Conservation (phyloP, 2,329 filamentous ascomycete species). For the Aspergillus pseudotamarii region DNA sequence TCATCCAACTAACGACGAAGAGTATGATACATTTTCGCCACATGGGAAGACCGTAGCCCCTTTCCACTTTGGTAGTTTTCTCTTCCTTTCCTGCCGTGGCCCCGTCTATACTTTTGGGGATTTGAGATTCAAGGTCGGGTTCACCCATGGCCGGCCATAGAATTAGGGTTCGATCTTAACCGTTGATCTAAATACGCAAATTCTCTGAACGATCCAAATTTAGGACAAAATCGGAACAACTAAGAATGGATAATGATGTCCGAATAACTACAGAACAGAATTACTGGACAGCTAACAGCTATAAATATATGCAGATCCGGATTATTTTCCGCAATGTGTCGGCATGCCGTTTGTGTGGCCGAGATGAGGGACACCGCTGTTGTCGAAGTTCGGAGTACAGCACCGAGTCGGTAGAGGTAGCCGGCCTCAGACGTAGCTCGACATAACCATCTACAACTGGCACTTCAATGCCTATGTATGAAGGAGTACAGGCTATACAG, state of each 20-base stretch:
- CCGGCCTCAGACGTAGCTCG: conserved; percentile 3
- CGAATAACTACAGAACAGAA: not conserved
- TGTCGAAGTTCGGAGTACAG: not conserved
- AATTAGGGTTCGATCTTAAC: not conserved
- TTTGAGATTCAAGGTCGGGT: conserved; percentile 1
- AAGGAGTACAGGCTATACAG: not conserved
- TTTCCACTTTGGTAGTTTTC: conserved; percentile 7
- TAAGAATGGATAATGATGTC: not conserved
- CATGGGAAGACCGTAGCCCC: conserved; percentile 30
- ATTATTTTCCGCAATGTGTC: conserved; percentile 17
- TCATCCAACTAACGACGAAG: conserved; percentile 47
- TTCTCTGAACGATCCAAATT: not conserved
- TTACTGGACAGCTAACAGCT: not conserved
- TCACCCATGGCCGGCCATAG: conserved; percentile 7
- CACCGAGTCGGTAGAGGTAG: conserved; percentile 3
- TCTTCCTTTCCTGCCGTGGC: not conserved
- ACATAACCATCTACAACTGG: not conserved
- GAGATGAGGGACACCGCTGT: conserved; percentile 4
- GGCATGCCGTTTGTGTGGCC: conserved; percentile 20
- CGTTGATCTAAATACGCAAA: not conserved
- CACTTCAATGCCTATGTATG: not conserved
- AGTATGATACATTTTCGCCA: conserved; percentile 48
- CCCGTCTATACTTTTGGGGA: not conserved
- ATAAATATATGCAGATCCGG: conserved; percentile 4
- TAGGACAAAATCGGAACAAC: not conserved